A percentile compares a stretch with the other conserved stretches of the same genome.
phyloP scores from a whole-genome alignment of 148 eudicot genomes.

The Vaccinium vitisidaea region DNA sequence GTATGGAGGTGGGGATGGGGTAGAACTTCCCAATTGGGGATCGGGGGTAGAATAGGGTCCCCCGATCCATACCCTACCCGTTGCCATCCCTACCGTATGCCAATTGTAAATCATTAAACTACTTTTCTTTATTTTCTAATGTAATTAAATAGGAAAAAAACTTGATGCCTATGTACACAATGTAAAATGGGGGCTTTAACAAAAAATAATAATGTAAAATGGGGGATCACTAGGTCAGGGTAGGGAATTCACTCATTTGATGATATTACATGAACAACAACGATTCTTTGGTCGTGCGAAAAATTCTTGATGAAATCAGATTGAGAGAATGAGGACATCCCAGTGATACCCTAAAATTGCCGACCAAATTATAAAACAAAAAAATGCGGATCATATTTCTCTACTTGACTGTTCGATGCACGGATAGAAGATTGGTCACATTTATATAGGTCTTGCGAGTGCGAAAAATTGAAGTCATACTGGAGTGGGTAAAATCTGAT shows the following conservation, averaged over 20 bases:
- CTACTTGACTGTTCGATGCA: neutral
- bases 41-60: no score
- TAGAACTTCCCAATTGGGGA: no score
- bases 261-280: neutral
- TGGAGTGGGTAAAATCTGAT: no score
- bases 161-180: neutral
- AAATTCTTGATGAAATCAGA: neutral
- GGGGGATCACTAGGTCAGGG: neutral
- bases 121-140: no score
- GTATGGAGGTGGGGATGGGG: no score
- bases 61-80: no score
- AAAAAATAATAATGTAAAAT: neutral
- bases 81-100: no score
- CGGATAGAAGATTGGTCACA: neutral
- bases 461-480: neutral
- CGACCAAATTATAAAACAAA: neutral
- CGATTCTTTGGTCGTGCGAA: neutral
- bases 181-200: neutral
- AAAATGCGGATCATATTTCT: neutral
- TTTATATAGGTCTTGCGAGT: neutral
- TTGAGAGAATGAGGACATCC: neutral
- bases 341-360: neutral
- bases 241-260: neutral
- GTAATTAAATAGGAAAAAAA: no score
- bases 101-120: no score